Evolutionary conservation across 2,329 filamentous ascomycete genomes (phyloP).

Genomic region (Botrytis squamosa): DNA sequence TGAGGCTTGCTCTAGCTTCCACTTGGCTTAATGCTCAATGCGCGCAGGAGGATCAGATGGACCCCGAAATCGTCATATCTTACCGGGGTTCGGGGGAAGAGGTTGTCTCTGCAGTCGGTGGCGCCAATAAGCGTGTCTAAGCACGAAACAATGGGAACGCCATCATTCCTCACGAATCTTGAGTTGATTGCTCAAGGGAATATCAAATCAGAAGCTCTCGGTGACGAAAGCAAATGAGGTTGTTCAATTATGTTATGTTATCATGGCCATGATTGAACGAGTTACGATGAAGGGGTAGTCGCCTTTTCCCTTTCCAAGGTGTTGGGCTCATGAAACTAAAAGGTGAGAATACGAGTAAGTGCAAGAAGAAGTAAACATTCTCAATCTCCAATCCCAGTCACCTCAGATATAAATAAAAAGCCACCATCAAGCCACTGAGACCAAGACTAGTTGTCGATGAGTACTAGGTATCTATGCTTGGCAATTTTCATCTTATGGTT

Average conservation of each 20-base stretch:
- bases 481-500: neutral
- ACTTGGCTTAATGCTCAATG: slow-evolving; percentile 14
- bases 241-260: neutral
- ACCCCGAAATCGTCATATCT: slow-evolving; percentile 19
- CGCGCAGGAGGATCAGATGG: slow-evolving; percentile 17
- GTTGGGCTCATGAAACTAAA: neutral
- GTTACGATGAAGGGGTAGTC: neutral
- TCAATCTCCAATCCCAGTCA: slow-evolving; percentile 17
- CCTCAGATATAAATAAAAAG: neutral
- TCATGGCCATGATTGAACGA: neutral
- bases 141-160: slow-evolving; percentile 1
- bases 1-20: slow-evolving; percentile 9
- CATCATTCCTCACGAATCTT: slow-evolving; percentile 7
- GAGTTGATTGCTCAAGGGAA: neutral
- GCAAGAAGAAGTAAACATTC: slow-evolving; percentile 3
- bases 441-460: slow-evolving; percentile 13
- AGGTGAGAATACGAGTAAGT: neutral
- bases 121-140: slow-evolving; percentile 11
- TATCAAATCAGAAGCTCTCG: neutral
- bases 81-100: slow-evolving; percentile 6
- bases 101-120: slow-evolving; percentile 9
- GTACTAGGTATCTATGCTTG: slow-evolving; percentile 4
- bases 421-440: slow-evolving; percentile 17
- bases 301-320: neutral
- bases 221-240: neutral